These are phyloP conservation scores for Globisporangium canariense DNA, from an alignment of 352 stramenopile genomes.

Conservation along the genomic window DNA sequence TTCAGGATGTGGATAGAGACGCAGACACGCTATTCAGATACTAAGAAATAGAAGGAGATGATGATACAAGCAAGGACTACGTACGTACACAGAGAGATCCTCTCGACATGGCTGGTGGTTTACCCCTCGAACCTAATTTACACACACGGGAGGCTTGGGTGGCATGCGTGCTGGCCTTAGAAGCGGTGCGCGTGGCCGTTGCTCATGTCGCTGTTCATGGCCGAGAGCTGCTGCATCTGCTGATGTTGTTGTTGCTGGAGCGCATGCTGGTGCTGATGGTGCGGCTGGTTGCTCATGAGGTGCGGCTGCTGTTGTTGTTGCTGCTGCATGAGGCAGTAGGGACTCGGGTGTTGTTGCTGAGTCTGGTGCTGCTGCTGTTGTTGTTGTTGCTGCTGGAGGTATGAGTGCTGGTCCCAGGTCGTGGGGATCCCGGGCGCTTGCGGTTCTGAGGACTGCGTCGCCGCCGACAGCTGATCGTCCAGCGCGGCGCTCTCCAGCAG, in stretches of 20 bases:
- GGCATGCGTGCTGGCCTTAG: neutral
- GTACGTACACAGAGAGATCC: neutral
- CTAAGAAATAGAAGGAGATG: neutral
- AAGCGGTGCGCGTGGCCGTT: slow-evolving; percentile 19
- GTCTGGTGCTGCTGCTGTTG: slow-evolving; percentile 10
- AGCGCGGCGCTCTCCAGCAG: slow-evolving; percentile 51
- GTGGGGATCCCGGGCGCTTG: slow-evolving; percentile 16
- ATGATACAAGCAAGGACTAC: slow-evolving; percentile 1
- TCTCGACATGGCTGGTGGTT: slow-evolving; percentile 1
- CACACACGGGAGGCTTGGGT: neutral
- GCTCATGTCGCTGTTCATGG: slow-evolving; percentile 27
- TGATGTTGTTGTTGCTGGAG: slow-evolving; percentile 22
- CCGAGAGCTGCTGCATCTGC: slow-evolving; percentile 32
- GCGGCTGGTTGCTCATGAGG: slow-evolving; percentile 7
- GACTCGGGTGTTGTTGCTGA: slow-evolving; percentile 7
- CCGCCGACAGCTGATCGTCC: slow-evolving; percentile 34
- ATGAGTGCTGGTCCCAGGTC: slow-evolving; percentile 6
- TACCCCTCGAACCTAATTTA: slow-evolving; percentile 10
- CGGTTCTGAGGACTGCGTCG: slow-evolving; percentile 27
- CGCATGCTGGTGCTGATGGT: neutral
- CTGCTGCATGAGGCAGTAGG: slow-evolving; percentile 10
- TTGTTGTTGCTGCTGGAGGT: slow-evolving; percentile 2
- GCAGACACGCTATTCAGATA: neutral
- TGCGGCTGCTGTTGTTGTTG: slow-evolving; percentile 6
- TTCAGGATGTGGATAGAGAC: neutral